Base-by-base conservation (phyloP, 2,329 filamentous ascomycete genomes). In the Xylariaceae sp. region DNA sequence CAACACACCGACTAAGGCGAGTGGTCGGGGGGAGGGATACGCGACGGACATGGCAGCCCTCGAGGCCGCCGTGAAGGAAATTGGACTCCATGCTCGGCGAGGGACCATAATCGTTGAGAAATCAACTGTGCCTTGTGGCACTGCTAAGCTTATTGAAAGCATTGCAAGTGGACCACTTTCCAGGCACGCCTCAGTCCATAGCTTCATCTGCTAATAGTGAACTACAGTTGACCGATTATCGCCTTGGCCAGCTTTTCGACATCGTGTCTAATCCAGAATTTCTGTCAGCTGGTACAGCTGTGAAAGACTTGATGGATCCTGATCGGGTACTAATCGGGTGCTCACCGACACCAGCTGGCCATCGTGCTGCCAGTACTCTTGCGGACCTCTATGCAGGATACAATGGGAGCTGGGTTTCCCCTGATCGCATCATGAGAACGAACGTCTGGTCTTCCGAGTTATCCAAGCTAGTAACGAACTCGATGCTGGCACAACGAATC, bases 241-340 rank as follows among this genome's bases (percentile, higher is more conserved):
- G 76, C 9, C 81, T 81, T 1, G 74, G 73, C 13, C 69, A 79
- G 9, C 71, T 74, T 45, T 88, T 88, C 55, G 82, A 88, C 56
- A 78, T 89, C 39, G 72, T 89, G 17, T 88, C 83, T 31, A 89
- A 89, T 62, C 85, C 85, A 5, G 85, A 90, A 59, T 90, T 89
- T 57, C 67, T 90, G 30, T 81, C 85, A 17, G 85, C 85, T 48
- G 85, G 85, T 36, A 87, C 83, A 3, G 85, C 85, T 3, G 74
- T 89, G 46, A 68, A 74, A 31, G 81, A 89, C 56, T 69, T 90
- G 7, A 70, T 86, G 34, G 63, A 72, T 44, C 85, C 85, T 6
- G 82, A 87, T 55, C 76, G 85, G 17, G 76, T 90, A 11, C 68
- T 90, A 29, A 88, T 90, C 56, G 85, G 85, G 11, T 86, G 76